Base-by-base conservation (phyloP, 179 eudicot species). In the Patellifolia procumbens region DNA sequence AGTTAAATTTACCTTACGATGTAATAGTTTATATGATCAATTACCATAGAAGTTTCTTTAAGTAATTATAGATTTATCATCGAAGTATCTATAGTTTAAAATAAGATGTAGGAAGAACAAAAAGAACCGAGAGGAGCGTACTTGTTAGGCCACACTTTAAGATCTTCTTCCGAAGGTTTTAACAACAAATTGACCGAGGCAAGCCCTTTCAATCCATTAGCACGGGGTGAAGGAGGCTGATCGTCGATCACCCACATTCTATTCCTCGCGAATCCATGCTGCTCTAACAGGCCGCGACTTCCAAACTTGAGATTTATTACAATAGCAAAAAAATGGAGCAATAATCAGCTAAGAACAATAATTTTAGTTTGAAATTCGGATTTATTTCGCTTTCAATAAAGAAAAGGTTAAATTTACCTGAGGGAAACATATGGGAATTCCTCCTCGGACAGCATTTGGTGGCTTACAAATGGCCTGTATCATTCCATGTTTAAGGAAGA, bases 401-500 rank as follows among this genome's bases (percentile, higher is more conserved):
- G 31, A 16, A n/a, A 3, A 13, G 11, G 11, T 10, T 15, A 53
- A 10, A 34, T 64, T 74, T 91, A 94, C 98, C 98, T 94, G 96
- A 46, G 98, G 98, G 76, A 94, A 94, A 76, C 97, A 92, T 48
- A 94, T 91, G 29, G 96, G 91, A 80, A 94, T 92, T 49, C 98
- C 98, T 71, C 96, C 98, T 83, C 97, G 83, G 60, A 94, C 84
- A 49, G 92, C 87, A 61, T 80, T 68, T 60, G 97, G 94, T 32
- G 96, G 91, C 83, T 88, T 94, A 77, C 77, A 92, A 62, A 64
- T 82, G 53, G 98, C 97, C 98, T 94, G 84, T 52, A 76, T 24
- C 43, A 78, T 29, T 31, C 49, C 59, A 76, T 26, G 53, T 42
- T 75, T 1, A 59, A 29, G 51, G 20, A 37, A 55, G 29, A 66